A percentile compares a stretch with the other conserved stretches of the same genome.
Conservation (phyloP, 805 yeast genomes). For the Wickerhamiella sergipiensis region DNA sequence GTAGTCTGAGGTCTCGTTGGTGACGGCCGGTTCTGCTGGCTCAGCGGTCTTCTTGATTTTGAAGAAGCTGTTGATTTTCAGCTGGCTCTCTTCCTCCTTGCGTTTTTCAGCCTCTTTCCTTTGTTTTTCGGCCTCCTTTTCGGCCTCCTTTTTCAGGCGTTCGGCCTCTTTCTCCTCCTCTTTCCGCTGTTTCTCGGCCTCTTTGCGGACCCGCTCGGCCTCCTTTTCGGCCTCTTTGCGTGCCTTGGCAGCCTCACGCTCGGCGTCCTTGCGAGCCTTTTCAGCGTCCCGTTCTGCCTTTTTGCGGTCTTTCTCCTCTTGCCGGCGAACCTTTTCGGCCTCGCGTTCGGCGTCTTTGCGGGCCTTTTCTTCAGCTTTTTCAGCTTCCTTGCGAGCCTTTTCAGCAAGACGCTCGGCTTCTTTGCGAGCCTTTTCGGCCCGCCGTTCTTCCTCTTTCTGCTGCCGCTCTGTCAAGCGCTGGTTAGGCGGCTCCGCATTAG, state of each 20-base stretch:
- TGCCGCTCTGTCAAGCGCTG: neutral
- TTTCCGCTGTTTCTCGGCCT: conserved; percentile 11
- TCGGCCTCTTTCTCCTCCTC: conserved; percentile 13
- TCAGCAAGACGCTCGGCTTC: conserved; percentile 17
- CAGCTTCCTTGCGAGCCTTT: conserved; percentile 16
- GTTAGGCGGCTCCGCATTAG: neutral
- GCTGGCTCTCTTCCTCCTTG: conserved; percentile 12
- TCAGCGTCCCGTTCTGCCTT: conserved; percentile 7
- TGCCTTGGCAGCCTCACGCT: conserved; percentile 14
- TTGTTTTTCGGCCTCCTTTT: conserved; percentile 13
- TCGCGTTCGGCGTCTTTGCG: conserved; percentile 12
- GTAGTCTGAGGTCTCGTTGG: conserved; percentile 15
- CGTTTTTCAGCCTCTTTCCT: conserved; percentile 10
- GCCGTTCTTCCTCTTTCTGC: neutral
- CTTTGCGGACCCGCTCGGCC: conserved; percentile 13
- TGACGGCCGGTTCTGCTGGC: conserved; percentile 4
- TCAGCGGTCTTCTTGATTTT: conserved; percentile 4
- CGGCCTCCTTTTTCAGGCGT: conserved; percentile 10
- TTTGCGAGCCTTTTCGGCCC: conserved; percentile 10
- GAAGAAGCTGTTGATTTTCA: conserved; percentile 16
- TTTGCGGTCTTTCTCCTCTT: conserved; percentile 6
- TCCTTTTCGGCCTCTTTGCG: conserved; percentile 13
- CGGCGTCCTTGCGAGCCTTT: conserved; percentile 11
- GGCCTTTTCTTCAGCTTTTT: conserved; percentile 13
- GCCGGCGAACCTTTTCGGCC: conserved; percentile 10